Conservation (phyloP, 371 early-diverging fungal species). For the Mortierella sp. region DNA sequence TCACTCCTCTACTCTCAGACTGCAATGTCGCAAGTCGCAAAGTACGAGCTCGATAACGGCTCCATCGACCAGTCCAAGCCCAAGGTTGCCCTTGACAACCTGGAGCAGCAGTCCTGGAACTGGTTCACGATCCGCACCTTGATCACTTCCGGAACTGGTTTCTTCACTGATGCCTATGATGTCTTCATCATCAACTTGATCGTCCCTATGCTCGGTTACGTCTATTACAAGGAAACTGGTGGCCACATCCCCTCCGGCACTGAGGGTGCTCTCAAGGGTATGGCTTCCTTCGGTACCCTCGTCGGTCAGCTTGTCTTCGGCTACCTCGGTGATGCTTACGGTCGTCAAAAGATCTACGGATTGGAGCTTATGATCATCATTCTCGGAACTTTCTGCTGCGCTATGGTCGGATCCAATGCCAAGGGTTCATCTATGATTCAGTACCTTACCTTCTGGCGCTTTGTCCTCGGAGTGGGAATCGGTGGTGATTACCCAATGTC, state of each 20-base stretch:
- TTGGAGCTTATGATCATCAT: constrained; percentile 69
- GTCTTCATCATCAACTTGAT: constrained; percentile 79
- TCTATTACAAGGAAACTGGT: constrained; percentile 66
- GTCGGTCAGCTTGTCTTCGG: constrained; percentile 88
- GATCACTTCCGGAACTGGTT: constrained; percentile 42
- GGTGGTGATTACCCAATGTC: constrained; percentile 75
- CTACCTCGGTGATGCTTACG: constrained; percentile 84
- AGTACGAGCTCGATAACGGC: constrained; percentile 2
- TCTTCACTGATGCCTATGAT: constrained; percentile 59
- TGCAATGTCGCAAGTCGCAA: constrained; percentile 29
- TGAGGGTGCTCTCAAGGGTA: constrained; percentile 83
- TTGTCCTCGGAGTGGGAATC: constrained; percentile 74
- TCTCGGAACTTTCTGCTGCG: constrained; percentile 67
- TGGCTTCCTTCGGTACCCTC: constrained; percentile 85
- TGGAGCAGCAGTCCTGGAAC: constrained; percentile 45
- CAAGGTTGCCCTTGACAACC: constrained; percentile 26
- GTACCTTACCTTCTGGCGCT: constrained; percentile 74
- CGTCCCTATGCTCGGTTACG: constrained; percentile 82
- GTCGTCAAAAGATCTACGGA: constrained; percentile 78
- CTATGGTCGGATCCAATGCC: constrained; percentile 65
- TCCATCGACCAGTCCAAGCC: constrained; percentile 16
- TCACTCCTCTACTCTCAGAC: neutral
- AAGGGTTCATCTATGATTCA: constrained; percentile 63
- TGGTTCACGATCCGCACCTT: constrained; percentile 50
- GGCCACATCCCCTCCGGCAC: constrained; percentile 64